phyloP scores from a whole-genome alignment of 1,139 yeast species.

The Suhomyces choctaworum region DNA sequence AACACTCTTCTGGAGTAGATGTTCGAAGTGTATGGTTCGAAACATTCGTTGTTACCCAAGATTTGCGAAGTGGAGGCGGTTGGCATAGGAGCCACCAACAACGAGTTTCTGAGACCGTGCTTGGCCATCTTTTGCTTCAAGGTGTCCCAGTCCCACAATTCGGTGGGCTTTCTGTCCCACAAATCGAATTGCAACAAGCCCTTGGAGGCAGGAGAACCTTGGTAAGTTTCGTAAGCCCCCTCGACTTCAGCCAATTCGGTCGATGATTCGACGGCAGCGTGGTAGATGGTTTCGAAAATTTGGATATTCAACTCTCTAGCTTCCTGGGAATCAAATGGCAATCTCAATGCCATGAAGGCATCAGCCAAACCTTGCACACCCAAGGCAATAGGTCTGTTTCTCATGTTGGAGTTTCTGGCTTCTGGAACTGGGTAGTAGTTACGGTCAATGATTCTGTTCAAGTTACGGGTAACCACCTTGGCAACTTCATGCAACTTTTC shows the following conservation, averaged over 20 bases:
- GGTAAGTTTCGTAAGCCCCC: constrained; percentile 50
- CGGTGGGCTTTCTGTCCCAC: constrained; percentile 60
- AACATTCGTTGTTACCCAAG: constrained; percentile 85
- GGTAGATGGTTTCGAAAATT: constrained; percentile 62
- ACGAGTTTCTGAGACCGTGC: constrained; percentile 77
- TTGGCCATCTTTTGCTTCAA: constrained; percentile 59
- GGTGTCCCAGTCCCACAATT: constrained; percentile 68
- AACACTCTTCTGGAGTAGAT: constrained; percentile 83
- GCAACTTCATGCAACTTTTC: constrained; percentile 55
- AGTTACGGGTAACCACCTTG: constrained; percentile 55
- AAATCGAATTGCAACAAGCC: constrained; percentile 58
- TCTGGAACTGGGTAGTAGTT: constrained; percentile 57
- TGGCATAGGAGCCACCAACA: constrained; percentile 91
- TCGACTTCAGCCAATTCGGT: constrained; percentile 51
- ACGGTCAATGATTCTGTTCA: constrained; percentile 58
- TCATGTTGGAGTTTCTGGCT: constrained; percentile 53
- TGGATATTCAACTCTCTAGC: constrained; percentile 57
- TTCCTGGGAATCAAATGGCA: constrained; percentile 58
- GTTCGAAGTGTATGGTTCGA: constrained; percentile 89
- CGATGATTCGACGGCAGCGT: constrained; percentile 58
- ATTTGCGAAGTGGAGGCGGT: constrained; percentile 93
- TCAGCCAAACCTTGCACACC: constrained; percentile 69
- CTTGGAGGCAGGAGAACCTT: constrained; percentile 61
- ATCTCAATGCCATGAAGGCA: constrained; percentile 54
- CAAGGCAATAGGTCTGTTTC: constrained; percentile 61